These are phyloP conservation scores for Diaporthe destruens DNA, from an alignment of 2,329 filamentous ascomycete species.

Conservation along the genomic window DNA sequence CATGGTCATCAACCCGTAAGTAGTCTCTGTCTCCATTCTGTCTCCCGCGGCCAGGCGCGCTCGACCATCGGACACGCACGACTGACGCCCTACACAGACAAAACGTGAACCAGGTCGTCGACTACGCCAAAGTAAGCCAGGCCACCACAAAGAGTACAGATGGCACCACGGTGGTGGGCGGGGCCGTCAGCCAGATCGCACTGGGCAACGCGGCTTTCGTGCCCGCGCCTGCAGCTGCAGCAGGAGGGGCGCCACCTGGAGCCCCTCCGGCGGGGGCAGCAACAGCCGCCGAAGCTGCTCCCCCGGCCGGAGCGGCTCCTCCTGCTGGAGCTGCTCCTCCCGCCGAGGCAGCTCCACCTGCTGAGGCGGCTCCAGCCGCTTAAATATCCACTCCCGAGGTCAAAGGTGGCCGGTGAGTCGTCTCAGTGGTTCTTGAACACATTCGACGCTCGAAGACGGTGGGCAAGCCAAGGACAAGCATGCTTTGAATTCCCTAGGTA, in stretches of 20 bases:
- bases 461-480: neutral
- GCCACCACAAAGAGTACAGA: constrained; percentile 16
- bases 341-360: neutral
- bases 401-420: neutral
- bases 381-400: neutral
- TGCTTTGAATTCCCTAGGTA: neutral
- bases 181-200: constrained; percentile 10
- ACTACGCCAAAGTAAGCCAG: constrained; percentile 30
- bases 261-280: neutral
- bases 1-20: constrained; percentile 59
- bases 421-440: neutral
- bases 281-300: neutral
- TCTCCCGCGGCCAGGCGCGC: too few species aligned
- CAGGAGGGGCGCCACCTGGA: constrained; percentile 7
- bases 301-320: neutral
- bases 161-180: constrained; percentile 11
- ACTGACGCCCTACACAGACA: constrained; percentile 5
- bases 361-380: neutral
- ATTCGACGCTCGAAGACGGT: neutral
- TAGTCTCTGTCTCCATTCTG: neutral
- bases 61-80: neutral
- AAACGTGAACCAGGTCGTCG: constrained; percentile 29
- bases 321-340: neutral
- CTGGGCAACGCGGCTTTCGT: constrained; percentile 16
- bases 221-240: constrained; percentile 12